Percentiles rank a stretch among this genome's conserved stretches.
Conservation (phyloP, 768 basidiomycete species). For the Lepiota brunneoincarnata region DNA sequence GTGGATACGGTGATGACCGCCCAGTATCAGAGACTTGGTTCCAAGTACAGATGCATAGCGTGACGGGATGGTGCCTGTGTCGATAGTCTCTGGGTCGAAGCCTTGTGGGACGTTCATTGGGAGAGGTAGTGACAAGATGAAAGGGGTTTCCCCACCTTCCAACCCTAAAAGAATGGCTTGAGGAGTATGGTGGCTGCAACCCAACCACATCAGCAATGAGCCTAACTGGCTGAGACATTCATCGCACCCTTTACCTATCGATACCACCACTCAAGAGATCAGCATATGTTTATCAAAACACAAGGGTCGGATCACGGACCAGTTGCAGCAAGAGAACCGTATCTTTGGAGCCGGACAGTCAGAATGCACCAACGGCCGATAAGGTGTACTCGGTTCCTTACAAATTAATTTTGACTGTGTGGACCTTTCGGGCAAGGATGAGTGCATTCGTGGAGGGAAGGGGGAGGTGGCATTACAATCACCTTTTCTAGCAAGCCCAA, state of each 20-base stretch:
- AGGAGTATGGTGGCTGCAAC: constrained; percentile 74
- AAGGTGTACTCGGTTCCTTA: constrained; percentile 29
- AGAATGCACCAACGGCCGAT: constrained; percentile 5
- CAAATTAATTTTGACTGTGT: constrained; percentile 82
- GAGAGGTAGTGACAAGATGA: constrained; percentile 9
- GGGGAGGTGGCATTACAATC: constrained; percentile 12
- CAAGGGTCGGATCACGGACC: constrained; percentile 37
- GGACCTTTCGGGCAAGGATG: constrained; percentile 45
- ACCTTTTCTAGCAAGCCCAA: constrained; percentile 70
- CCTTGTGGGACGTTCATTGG: constrained; percentile 30
- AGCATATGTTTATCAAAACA: constrained; percentile 6
- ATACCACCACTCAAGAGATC: constrained; percentile 1
- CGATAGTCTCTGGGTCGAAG: constrained; percentile 92
- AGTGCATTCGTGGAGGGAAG: neutral
- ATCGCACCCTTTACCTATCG: constrained; percentile 71
- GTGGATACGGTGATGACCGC: constrained; percentile 69
- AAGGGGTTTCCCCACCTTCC: constrained; percentile 44
- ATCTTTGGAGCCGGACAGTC: constrained; percentile 39
- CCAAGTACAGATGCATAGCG: constrained; percentile 69
- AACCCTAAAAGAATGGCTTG: constrained; percentile 83
- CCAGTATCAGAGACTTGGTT: constrained; percentile 66
- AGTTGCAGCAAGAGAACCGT: constrained; percentile 92
- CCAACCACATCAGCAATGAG: constrained; percentile 2
- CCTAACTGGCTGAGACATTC: neutral
- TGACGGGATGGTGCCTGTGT: constrained; percentile 77